A percentile compares a stretch with the other conserved stretches of the same genome.
These are phyloP conservation scores for Prasinococcaceae sp. DNA, from an alignment of 139 green algal species.

Conservation along the genomic window DNA sequence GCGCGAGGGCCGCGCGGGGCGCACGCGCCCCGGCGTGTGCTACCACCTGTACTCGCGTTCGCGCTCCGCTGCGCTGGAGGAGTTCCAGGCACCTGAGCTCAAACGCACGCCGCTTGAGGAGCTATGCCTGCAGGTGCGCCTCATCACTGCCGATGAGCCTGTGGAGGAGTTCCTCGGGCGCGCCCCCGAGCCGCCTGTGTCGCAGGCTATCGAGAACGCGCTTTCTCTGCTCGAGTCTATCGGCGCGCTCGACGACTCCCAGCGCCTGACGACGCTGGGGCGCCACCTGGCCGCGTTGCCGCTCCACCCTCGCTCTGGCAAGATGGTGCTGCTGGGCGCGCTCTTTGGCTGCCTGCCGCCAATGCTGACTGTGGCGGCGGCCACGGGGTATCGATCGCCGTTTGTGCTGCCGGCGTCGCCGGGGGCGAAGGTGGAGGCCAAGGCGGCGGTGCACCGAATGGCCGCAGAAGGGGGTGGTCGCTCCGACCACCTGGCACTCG, in stretches of 20 bases:
- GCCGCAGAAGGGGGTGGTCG: constrained; percentile 3
- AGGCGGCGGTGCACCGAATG: not conserved
- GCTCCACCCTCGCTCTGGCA: constrained; percentile 28
- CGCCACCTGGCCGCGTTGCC: constrained; percentile 27
- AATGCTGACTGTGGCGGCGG: constrained; percentile 26
- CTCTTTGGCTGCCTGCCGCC: constrained; percentile 27
- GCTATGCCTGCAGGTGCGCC: constrained; percentile 28
- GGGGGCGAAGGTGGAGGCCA: not conserved
- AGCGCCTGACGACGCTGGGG: constrained; percentile 32
- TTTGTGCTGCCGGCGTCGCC: constrained; percentile 11
- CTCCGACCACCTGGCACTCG: constrained; percentile 29
- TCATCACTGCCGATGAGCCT: not conserved
- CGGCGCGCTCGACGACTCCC: constrained; percentile 24
- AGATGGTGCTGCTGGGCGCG: constrained; percentile 30
- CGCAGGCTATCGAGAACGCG: constrained; percentile 22
- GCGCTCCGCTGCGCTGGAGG: constrained; percentile 38
- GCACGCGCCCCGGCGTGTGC: constrained; percentile 46
- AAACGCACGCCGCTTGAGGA: constrained; percentile 34
- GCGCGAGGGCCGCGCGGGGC: constrained; percentile 53
- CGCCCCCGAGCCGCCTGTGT: constrained; percentile 21
- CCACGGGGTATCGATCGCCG: not conserved
- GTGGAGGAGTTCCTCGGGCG: constrained; percentile 23
- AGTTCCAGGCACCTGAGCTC: constrained; percentile 47
- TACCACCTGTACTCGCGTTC: constrained; percentile 64
- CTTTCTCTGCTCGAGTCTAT: constrained; percentile 27